Conservation (phyloP, 306 rosid genomes). For the Quercus bicolor region DNA sequence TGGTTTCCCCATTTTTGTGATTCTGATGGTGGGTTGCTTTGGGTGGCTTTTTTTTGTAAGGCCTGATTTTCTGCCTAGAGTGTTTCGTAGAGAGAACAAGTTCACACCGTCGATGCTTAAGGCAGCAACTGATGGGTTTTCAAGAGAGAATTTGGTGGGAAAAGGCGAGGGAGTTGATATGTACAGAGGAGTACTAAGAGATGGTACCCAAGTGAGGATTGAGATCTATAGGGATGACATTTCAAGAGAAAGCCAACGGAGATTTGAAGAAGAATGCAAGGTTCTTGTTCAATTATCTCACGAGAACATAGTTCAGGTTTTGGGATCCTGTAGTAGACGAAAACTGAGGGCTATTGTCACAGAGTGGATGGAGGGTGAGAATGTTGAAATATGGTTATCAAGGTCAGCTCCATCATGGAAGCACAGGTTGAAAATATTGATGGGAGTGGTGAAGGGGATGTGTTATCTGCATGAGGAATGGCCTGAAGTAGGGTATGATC, state of each 20-base stretch:
- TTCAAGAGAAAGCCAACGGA: constrained; percentile 26
- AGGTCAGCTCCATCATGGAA: constrained; percentile 48
- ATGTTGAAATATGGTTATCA: constrained; percentile 46
- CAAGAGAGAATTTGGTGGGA: constrained; percentile 36
- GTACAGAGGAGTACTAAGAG: constrained; percentile 55
- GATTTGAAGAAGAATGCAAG: constrained; percentile 48
- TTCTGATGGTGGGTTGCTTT: constrained; percentile 40
- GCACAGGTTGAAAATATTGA: constrained; percentile 51
- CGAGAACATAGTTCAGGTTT: constrained; percentile 42
- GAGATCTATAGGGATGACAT: constrained; percentile 50
- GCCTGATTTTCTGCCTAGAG: constrained; percentile 60
- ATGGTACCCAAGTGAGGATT: constrained; percentile 52
- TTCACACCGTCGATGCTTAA: constrained; percentile 51
- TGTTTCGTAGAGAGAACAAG: constrained; percentile 26
- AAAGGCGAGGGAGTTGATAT: constrained; percentile 56
- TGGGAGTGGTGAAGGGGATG: constrained; percentile 54
- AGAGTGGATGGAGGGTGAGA: constrained; percentile 47
- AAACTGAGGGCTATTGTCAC: constrained; percentile 49
- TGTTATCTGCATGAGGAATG: constrained; percentile 53
- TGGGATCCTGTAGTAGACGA: constrained; percentile 65
- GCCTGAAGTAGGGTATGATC: constrained; percentile 66
- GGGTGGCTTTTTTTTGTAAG: constrained; percentile 58
- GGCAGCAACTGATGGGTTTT: constrained; percentile 58
- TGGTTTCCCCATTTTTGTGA: constrained; percentile 56
- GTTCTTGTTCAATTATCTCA: constrained; percentile 46